Evolutionary conservation across 768 basidiomycete genomes (phyloP), one percentile per base, ranked within the genome.

Genomic region (Leccinum olivaceopallidum): DNA sequence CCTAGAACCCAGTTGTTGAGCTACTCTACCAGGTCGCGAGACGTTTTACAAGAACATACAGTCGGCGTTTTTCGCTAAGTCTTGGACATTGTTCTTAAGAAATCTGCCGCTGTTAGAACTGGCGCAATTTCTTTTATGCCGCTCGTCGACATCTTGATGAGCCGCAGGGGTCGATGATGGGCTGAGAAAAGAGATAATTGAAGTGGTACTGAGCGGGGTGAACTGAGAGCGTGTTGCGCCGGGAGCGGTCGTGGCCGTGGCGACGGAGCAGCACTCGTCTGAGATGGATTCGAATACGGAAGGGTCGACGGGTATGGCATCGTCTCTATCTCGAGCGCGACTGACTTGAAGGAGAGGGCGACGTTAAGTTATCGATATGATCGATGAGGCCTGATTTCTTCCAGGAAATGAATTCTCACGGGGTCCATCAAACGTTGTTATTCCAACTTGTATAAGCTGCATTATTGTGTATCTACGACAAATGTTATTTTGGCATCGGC

Each of bases 51-150:
- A 47, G 49, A 22, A 12, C 67, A 53, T 71, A 93, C 94, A 30
- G 96, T 98, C 10, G 96, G 96, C 26, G 96, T 98, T 81, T 98
- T 98, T 70, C 96, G 81, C 80, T 97, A 95, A 1, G 96, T 98
- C 76, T 87, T 95, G 69, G 39, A 96, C 92, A 61, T 96, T 95
- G 76, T 96, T 94, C 77, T n/a, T n/a, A 96, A 75, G 71, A 98
- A 98, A 77, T 98, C 96, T 16, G 86, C 79, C 65, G 96, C 94
- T 48, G 93, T 97, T 52, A 97, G 97, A 55, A 99, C 96, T n/a
- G 97, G 97, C 55, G 97, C 92, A 73, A 99, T 99, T 52, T 91
- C 89, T 80, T 98, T 98, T 68, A 98, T 83, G 59, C 94, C 92
- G 74, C 90, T 93, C 55, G 92, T 91, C 73, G 92, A 92, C 83